Base-by-base conservation (phyloP, 176 grass and related monocot genomes). In the Lolium perenne region DNA sequence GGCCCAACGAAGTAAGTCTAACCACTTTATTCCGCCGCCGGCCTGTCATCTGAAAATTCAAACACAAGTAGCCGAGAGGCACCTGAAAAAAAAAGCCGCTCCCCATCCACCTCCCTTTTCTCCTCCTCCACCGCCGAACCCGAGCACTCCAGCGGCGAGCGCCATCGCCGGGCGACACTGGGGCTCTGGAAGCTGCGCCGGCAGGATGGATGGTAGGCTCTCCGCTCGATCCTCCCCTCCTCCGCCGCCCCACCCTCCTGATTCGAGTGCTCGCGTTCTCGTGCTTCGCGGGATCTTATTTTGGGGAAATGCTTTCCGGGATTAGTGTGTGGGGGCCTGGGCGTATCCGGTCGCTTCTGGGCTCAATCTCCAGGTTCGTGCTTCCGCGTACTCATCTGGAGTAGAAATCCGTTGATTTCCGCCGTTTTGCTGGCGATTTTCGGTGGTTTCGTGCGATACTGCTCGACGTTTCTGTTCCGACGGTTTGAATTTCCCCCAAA, bases 41-140 rank as follows among this genome's bases (percentile, higher is more conserved):
- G 38, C 69, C 76, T 38, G 47, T 35, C 13, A 40, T 11, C 46
- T 79, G 11, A 25, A 85, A 90, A 61, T 86, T 90, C 63, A 71
- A 86, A 86, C 45, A n/a, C 41, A 8, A 62, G 2, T 7, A 76
- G 73, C 73, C 15, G 73, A 76, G 73, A 76, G 25, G 48, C 73
- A 25, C 73, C 73, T 48, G 2, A 14, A 46, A 49, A 74, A 74
- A 50, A 49, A 74, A 74, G 47, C 46, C 35, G 73, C 48, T 76
- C 48, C 48, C 48, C 46, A 9, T 51, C 72, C 72, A 14, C 70
- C 35, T 1, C 50, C 38, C n/a, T 62, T 29, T 58, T 40, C 9
- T 56, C 59, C 60, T 59, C 20, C 71, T 43, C 51, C 57, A 80
- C 56, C 41, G 6, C 43, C 26, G 57, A 41, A 48, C 46, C 65